phyloP scores from a whole-genome alignment of 371 early-diverging fungal genomes.

The Furculomyces boomerangus region DNA sequence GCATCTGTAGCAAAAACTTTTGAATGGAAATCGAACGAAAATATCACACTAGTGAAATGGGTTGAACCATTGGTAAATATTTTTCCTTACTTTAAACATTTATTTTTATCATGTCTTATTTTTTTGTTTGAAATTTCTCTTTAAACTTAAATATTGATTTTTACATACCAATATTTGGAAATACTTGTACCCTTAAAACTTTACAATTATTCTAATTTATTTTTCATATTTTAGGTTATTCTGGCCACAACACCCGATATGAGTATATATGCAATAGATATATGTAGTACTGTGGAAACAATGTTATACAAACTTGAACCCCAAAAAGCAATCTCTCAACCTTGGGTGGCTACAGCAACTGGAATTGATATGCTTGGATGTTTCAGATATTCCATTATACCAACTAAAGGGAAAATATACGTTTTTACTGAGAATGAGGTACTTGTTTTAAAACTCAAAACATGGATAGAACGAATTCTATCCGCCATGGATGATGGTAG shows the following conservation, averaged over 20 bases:
- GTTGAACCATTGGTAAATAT: too few relatives aligned
- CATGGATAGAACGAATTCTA: conserved; percentile 19
- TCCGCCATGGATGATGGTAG: conserved; percentile 10
- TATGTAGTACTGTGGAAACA: conserved; percentile 11
- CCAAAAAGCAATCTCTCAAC: conserved; percentile 9
- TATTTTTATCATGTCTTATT: too few relatives aligned
- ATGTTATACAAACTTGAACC: conserved; percentile 12
- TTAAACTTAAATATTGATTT: too few relatives aligned
- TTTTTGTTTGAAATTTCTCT: too few relatives aligned
- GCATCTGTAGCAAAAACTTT: too few relatives aligned
- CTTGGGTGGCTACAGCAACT: conserved; percentile 24
- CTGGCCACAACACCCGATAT: conserved; percentile 17
- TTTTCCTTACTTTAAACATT: too few relatives aligned
- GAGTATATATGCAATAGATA: conserved; percentile 18
- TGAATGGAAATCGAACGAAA: too few relatives aligned
- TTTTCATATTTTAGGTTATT: not conserved
- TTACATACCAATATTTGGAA: too few relatives aligned
- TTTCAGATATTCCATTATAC: conserved; percentile 11
- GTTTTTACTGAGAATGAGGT: conserved; percentile 10
- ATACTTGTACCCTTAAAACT: not conserved
- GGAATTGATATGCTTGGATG: conserved; percentile 19
- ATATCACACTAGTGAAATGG: too few relatives aligned
- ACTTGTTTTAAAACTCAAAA: conserved; percentile 11
- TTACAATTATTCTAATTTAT: conserved; percentile 2
- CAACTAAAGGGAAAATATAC: conserved; percentile 12